Evolutionary conservation across 192 early-diverging fungal species (phyloP).

Genomic region (Linnemannia schmuckeri): DNA sequence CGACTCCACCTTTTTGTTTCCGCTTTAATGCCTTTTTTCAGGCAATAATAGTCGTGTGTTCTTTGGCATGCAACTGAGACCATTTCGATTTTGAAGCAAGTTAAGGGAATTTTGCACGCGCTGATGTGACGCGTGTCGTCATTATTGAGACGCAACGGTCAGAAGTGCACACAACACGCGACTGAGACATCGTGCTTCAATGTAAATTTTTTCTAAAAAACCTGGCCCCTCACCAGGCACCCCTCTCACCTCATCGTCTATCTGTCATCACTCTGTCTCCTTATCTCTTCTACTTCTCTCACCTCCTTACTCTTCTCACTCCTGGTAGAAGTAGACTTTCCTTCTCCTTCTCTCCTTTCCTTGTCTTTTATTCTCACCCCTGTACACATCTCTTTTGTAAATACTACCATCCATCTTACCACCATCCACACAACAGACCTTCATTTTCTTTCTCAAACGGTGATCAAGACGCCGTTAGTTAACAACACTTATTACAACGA

Average conservation of each 20-base stretch:
- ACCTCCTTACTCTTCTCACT: no score
- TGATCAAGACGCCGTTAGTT: not conserved
- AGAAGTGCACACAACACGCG: not conserved
- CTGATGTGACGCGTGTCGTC: not conserved
- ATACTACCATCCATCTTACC: not conserved
- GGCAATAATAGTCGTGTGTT: no score
- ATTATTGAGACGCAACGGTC: not conserved
- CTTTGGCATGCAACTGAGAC: no score
- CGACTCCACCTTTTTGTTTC: no score
- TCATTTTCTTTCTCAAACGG: not conserved
- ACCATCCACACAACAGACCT: not conserved
- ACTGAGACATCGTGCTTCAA: no score
- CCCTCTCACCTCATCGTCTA: not conserved
- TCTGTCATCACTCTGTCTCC: not conserved
- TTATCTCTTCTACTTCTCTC: no score
- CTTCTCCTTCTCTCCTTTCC: not conserved
- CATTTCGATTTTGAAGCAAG: no score
- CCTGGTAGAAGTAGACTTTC: not conserved
- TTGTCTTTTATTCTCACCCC: not conserved
- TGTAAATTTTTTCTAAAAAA: conserved; percentile 7
- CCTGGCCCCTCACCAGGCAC: conserved; percentile 8
- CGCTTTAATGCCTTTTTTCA: no score
- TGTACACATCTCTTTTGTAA: conserved; percentile 11
- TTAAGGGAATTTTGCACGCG: not conserved
- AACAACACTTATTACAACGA: not conserved